A percentile compares a stretch with the other conserved stretches of the same genome.
Conservation (phyloP, 2,329 filamentous ascomycete species). For the Claviceps spartinae region DNA sequence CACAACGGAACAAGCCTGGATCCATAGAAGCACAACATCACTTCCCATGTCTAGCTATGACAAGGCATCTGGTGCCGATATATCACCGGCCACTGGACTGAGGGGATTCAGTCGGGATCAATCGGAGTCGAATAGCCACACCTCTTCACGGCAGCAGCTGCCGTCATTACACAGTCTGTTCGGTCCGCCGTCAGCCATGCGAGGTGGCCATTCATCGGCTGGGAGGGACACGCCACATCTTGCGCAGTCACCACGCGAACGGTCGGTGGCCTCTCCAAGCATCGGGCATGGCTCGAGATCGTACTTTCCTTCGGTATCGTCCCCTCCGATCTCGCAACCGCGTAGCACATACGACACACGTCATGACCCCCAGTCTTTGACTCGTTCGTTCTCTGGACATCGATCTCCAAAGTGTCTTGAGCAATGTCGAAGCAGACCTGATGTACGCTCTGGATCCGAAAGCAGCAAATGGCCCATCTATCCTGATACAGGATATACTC, state of each 20-base stretch:
- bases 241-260: constrained; percentile 33
- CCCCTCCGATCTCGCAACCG: constrained; percentile 27
- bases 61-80: constrained; percentile 28
- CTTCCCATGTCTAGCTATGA: constrained; percentile 48
- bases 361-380: constrained; percentile 24
- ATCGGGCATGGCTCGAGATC: constrained; percentile 28
- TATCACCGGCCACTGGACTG: constrained; percentile 25
- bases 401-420: constrained; percentile 32
- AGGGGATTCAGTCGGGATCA: constrained; percentile 22
- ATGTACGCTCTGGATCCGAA: constrained; percentile 24
- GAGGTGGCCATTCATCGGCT: constrained; percentile 32
- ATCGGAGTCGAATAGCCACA: constrained; percentile 19
- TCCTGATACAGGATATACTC: constrained; percentile 29
- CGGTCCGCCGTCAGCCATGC: constrained; percentile 30
- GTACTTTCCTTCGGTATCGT: constrained; percentile 31
- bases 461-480: constrained; percentile 24
- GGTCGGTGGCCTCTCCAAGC: constrained; percentile 25
- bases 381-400: constrained; percentile 27
- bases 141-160: constrained; percentile 31
- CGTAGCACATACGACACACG: constrained; percentile 33
- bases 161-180: constrained; percentile 45
- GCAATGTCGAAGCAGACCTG: constrained; percentile 21
- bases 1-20: constrained; percentile 32
- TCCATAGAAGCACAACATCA: constrained; percentile 26
- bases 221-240: constrained; percentile 31